These are phyloP conservation scores for Lentinula raphanica DNA, from an alignment of 768 basidiomycete genomes.

Conservation along the genomic window DNA sequence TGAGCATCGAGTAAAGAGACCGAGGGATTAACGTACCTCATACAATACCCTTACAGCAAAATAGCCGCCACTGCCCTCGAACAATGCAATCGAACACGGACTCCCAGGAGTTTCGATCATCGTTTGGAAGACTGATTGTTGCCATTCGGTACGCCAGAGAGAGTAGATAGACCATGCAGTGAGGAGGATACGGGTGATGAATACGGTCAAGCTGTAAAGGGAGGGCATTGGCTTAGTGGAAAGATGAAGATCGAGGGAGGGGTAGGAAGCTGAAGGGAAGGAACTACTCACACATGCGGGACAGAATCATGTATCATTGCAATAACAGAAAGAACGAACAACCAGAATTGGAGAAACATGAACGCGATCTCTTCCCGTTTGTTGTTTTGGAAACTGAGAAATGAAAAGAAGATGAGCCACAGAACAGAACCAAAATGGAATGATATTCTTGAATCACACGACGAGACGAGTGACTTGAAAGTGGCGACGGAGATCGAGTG, in stretches of 20 bases:
- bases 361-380: conserved; percentile 43
- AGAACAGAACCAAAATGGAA: too few relatives aligned
- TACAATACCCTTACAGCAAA: conserved; percentile 34
- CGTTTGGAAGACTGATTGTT: conserved; percentile 27
- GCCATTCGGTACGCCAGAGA: conserved; percentile 38
- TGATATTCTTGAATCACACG: too few relatives aligned
- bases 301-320: conserved; percentile 47
- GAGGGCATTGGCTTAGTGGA: neutral
- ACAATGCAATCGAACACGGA: conserved; percentile 46
- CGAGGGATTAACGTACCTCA: conserved; percentile 35
- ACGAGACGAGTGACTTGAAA: too few relatives aligned
- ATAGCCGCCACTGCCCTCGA: conserved; percentile 39
- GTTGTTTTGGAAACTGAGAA: conserved; percentile 34
- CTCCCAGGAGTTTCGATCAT: conserved; percentile 34
- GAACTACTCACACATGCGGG: conserved; percentile 42
- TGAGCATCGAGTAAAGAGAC: neutral
- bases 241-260: too few relatives aligned
- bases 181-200: conserved; percentile 40
- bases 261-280: neutral
- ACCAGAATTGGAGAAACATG: conserved; percentile 49
- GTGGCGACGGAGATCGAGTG: too few relatives aligned
- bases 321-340: conserved; percentile 44
- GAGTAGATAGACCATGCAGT: conserved; percentile 50
- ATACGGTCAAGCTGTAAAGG: conserved; percentile 39
- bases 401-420: neutral